Base-by-base conservation (phyloP, 2,329 filamentous ascomycete species). In the Venturia asperata region DNA sequence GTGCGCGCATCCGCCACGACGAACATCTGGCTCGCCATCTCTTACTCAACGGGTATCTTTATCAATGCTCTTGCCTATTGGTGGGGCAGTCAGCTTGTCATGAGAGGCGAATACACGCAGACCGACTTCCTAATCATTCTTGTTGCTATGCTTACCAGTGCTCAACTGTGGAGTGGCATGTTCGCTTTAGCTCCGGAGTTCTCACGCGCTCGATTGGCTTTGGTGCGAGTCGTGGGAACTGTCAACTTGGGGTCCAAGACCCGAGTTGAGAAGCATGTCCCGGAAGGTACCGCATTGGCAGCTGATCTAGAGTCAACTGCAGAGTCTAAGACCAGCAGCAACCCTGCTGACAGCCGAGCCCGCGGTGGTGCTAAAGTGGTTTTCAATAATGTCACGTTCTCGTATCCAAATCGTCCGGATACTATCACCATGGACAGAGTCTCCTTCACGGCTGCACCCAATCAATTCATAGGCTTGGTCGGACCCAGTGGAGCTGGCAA, bases 111-210 rank as follows among this genome's bases (percentile, higher is more conserved):
- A 65, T 88, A 87, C 68, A 83, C 83, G 52, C 84, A 86, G 42
- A 82, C 88, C 19, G 76, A 84, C 61, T 92, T 91, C 76, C 86
- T 92, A 73, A 87, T 90, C 70, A 86, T 92, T 9, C 79, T 91
- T 3, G 81, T 89, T 6, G 82, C 88, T 3, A 83, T 92, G 70
- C 81, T 92, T 1, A 85, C 91, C 43, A 88, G 86, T 66, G 88
- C 89, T 0, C 87, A 90, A 72, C 80, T 88, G 6, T 90, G 87
- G 80, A 87, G 88, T 13, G 86, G 90, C 70, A 85, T 91, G 74
- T 91, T 92, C 72, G 85, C 85, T 30, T 82, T 92, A 1, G 88
- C 88, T 0, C 89, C 88, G 0, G 89, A 92, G 68, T 82, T 92
- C 21, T 85, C 87, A 0, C 82, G 84, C 56, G 88, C 89, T 0